phyloP scores from a whole-genome alignment of 176 grass and related monocot genomes.

The Cymbopogon citratus region DNA sequence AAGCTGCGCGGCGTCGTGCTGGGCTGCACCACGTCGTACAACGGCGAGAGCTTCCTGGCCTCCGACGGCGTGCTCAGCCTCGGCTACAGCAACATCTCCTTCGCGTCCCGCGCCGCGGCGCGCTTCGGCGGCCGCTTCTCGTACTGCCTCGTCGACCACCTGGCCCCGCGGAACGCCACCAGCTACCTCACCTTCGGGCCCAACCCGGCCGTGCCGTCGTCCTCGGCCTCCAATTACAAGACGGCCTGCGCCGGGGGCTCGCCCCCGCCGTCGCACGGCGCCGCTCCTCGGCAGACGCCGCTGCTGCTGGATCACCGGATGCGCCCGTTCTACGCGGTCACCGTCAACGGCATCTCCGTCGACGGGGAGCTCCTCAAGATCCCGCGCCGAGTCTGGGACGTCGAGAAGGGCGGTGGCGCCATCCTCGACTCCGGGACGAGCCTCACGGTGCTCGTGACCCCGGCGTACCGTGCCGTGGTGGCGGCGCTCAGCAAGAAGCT shows the following conservation, averaged over 20 bases:
- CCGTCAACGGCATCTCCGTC: constrained; percentile 53
- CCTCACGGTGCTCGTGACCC: constrained; percentile 55
- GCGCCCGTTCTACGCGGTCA: constrained; percentile 68
- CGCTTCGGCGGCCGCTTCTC: constrained; percentile 86
- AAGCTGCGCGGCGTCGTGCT: constrained; percentile 73
- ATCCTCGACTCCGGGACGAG: constrained; percentile 93
- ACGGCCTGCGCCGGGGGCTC: background rate
- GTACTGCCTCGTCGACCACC: constrained; percentile 99
- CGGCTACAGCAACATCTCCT: constrained; percentile 82
- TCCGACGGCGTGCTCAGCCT: constrained; percentile 91
- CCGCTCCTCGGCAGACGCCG: constrained; percentile 36
- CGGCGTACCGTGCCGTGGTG: constrained; percentile 63
- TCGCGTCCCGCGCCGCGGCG: constrained; percentile 59
- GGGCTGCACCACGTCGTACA: constrained; percentile 61
- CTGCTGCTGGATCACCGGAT: constrained; percentile 64
- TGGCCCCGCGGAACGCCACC: constrained; percentile 70
- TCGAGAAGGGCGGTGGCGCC: constrained; percentile 57
- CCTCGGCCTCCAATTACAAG: background rate
- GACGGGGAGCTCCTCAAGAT: constrained; percentile 57
- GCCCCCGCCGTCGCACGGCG: background rate
- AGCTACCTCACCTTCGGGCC: constrained; percentile 81
- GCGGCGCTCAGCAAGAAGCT: constrained; percentile 52
- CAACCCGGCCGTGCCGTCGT: constrained; percentile 27
- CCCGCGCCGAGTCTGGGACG: constrained; percentile 66
- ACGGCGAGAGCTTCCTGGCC: constrained; percentile 55